Evolutionary conservation across 805 yeast genomes (phyloP), one percentile per base, ranked within the genome.

Genomic region (Priceomyces carsonii): DNA sequence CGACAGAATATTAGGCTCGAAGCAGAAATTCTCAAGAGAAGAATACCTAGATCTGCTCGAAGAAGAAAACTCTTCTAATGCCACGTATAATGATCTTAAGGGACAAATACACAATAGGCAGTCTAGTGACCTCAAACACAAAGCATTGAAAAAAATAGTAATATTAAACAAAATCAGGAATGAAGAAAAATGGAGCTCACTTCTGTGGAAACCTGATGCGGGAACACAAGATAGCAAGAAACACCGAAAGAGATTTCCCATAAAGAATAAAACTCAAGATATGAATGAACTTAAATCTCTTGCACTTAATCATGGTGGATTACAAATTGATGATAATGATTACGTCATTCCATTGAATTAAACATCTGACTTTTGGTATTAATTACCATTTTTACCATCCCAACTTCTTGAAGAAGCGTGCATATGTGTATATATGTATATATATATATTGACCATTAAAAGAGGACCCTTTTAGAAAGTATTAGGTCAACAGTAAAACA

Each of bases 281-380:
- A 28, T 17, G 10, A 21, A 35, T 5, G 9, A 17, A 10, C 16
- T 29, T 16, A 35, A 24, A 19, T 29, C 29, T 8, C 16, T 35
- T 14, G 47, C 47, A 7, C 14, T 45, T 14, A 21, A n/a, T 9
- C 46, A 43, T 23, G 48, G 50, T 3, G 40, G 46, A 9, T 34
- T 40, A 17, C 20, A 18, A 10, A 13, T 45, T 10, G 43, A 41
- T 13, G 43, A 42, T 12, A 26, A 43, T n/a, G 44, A 39, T 10
- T 47, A 47, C 26, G 26, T 38, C 18, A 31, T 34, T 9, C n/a
- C 30, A 10, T 12, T 34, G 18, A 18, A 34, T 34, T 34, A 28
- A 20, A 13, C 6, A n/a, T n/a, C n/a, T n/a, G n/a, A n/a, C n/a
- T n/a, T n/a, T n/a, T n/a, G n/a, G n/a, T n/a, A n/a, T n/a, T n/a